Percentiles rank a stretch among this genome's conserved stretches.
These are phyloP conservation scores for Schizochytrium sp. DNA, from an alignment of 108 stramenopile species.

Conservation along the genomic window DNA sequence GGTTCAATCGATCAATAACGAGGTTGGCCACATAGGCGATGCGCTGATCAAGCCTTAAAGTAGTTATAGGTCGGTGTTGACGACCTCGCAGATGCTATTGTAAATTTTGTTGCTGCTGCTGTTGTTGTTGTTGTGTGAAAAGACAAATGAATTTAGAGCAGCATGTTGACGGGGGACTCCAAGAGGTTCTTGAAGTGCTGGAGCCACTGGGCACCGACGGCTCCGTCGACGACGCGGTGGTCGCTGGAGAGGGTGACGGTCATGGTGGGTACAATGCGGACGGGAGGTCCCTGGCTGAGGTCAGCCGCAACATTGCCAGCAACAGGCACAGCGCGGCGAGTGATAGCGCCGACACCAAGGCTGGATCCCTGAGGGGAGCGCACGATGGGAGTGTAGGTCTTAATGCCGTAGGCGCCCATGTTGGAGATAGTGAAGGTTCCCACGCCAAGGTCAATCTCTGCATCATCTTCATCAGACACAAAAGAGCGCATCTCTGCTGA, in stretches of 20 bases:
- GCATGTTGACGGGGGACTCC: conserved; percentile 82
- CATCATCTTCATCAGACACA: conserved; percentile 66
- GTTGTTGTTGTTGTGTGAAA: too few relatives aligned
- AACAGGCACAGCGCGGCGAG: conserved; percentile 89
- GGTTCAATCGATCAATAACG: too few relatives aligned
- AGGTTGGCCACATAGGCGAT: too few relatives aligned
- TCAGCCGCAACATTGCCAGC: conserved; percentile 76
- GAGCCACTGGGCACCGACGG: conserved; percentile 95
- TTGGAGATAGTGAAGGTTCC: conserved; percentile 92
- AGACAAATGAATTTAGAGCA: conserved; percentile 59
- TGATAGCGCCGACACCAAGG: conserved; percentile 92
- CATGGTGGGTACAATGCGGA: conserved; percentile 85
- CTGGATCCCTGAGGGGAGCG: conserved; percentile 93
- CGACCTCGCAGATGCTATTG: too few relatives aligned
- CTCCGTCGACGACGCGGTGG: conserved; percentile 98
- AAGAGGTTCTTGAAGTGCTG: conserved; percentile 90
- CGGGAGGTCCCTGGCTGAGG: conserved; percentile 78
- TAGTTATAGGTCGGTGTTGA: too few relatives aligned
- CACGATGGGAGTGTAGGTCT: conserved; percentile 92
- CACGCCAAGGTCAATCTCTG: conserved; percentile 62
- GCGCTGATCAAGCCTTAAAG: too few relatives aligned
- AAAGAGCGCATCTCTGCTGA: conserved; percentile 63
- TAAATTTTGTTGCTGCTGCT: too few relatives aligned
- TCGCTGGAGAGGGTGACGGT: conserved; percentile 96
- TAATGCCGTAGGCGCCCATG: conserved; percentile 97